Percentiles rank a stretch among this genome's conserved stretches.
phyloP scores from a whole-genome alignment of 768 basidiomycete species.

The Thelephora ganbajun region DNA sequence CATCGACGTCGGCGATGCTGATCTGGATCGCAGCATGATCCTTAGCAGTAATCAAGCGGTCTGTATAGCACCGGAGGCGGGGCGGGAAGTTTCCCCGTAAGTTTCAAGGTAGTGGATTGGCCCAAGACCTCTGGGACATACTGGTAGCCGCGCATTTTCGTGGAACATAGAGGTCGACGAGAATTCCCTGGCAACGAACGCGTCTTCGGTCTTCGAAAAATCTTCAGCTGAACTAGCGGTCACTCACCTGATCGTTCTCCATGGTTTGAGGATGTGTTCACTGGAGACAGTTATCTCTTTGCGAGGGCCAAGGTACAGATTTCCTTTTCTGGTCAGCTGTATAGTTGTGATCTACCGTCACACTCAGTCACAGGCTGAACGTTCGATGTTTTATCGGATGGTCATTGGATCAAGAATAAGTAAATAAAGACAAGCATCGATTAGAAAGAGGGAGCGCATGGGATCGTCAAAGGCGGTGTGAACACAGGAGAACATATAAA shows the following conservation, averaged over 20 bases:
- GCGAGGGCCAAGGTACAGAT: no score
- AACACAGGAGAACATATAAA: no score
- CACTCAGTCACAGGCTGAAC: no score
- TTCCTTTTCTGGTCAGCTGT: no score
- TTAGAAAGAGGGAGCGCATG: no score
- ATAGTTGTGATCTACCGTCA: no score
- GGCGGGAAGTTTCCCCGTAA: neutral
- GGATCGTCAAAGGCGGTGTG: no score
- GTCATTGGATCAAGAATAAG: no score
- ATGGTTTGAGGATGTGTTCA: constrained; percentile 25
- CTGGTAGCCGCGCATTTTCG: constrained; percentile 98
- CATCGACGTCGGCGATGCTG: constrained; percentile 88
- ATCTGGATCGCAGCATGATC: constrained; percentile 99
- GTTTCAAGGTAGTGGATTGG: neutral
- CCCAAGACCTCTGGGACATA: constrained; percentile 27
- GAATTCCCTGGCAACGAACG: constrained; percentile 55
- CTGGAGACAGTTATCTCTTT: no score
- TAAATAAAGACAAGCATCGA: no score
- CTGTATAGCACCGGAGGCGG: constrained; percentile 24
- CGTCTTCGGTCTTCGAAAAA: constrained; percentile 2
- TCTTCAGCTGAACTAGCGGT: no score
- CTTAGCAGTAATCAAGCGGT: constrained; percentile 97
- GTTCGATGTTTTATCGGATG: no score
- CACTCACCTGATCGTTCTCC: constrained; percentile 82
- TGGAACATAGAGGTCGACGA: constrained; percentile 99